Base-by-base conservation (phyloP, 2,329 filamentous ascomycete genomes). In the Xylariaceae sp. region DNA sequence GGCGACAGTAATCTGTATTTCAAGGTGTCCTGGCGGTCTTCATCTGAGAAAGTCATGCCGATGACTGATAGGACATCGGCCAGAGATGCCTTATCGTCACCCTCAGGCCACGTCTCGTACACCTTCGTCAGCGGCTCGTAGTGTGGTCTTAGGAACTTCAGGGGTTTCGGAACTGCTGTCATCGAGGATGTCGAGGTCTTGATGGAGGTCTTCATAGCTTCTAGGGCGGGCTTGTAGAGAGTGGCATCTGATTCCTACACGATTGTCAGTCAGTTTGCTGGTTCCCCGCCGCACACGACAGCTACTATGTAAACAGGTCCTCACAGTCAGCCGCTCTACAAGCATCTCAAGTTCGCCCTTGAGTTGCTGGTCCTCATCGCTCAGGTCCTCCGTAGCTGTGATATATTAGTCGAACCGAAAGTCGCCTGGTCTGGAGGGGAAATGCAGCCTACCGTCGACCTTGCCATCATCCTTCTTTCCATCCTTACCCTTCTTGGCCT, bases 161-260 rank as follows among this genome's bases (percentile, higher is more conserved):
- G 83, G 39, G 94, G 94, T 78, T 99, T 99, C 23, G 95, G 94
- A 63, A 99, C 94, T 61, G 94, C 94, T 53, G 94, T 99, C 94
- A 99, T 99, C 51, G 95, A 99, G 61, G 92, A 97, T 67, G 94
- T 99, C 61, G 94, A 96, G 58, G 94, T 99, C 81, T 97, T 97
- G 82, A 99, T 99, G 73, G 91, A 95, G 71, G 88, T 91, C 81
- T 97, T 97, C 86, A 99, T 97, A 67, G 92, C 89, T 76, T 97
- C 92, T 67, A 99, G 81, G 57, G 94, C 89, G 61, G 92, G 85
- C 75, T 92, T 93, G 80, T 97, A 97, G 68, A 97, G 88, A 60
- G 86, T 87, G 66, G 83, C 82, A 77, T 97, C 89, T 66, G 88
- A 82, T 79, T 97, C 94, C 90, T 96, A 71, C 2, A 62, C 49